Base-by-base conservation (phyloP, 192 early-diverging fungal species). In the Piromyces finnis region DNA sequence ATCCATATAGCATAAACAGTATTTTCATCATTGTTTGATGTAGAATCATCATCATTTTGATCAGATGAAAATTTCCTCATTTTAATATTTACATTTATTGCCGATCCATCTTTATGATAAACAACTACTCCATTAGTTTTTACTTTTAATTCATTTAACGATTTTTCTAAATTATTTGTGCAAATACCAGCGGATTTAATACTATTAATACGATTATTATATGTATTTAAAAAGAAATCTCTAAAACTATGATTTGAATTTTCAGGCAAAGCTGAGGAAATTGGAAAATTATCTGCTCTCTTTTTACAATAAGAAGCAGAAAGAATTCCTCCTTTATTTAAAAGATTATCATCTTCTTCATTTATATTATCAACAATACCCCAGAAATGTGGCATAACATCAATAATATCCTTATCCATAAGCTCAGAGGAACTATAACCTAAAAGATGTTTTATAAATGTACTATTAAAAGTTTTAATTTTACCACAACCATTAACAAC, bases 361-460 rank as follows among this genome's bases (percentile, higher is more conserved):
- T 84, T 77, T n/a, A 91, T 79, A 27, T 84, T 79, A 17, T 84
- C 81, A 15, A 90, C 77, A 36, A 91, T 82, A 12, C 81, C 79
- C 59, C 88, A 86, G 29, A 90, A 90, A 77, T 90, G 86, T 26
- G 90, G 91, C 39, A 92, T 81, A 77, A 92, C 37, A n/a, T 88
- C 83, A 28, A 85, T 82, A 80, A 92, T 89, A 28, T 86, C 83
- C 28, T 86, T 87, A 51, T 88, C 87, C 0, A 88, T 87, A 22
- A 90, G 78, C 14, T 84, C 88, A 28, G 85, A 82, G 5, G 86
- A 79, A 12, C 82, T 78, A 80, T 85, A 86, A 77, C 91, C 91
- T 84, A 92, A 92, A 15, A 92, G 81, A 78, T 91, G 91, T 81
- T 90, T 91, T 15, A 87, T 87, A 77, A 90, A 89, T 5, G 88